Evolutionary conservation across 306 rosid genomes (phyloP), one percentile per base, ranked within the genome.

Genomic region (Cucurbita argyrosperma): DNA sequence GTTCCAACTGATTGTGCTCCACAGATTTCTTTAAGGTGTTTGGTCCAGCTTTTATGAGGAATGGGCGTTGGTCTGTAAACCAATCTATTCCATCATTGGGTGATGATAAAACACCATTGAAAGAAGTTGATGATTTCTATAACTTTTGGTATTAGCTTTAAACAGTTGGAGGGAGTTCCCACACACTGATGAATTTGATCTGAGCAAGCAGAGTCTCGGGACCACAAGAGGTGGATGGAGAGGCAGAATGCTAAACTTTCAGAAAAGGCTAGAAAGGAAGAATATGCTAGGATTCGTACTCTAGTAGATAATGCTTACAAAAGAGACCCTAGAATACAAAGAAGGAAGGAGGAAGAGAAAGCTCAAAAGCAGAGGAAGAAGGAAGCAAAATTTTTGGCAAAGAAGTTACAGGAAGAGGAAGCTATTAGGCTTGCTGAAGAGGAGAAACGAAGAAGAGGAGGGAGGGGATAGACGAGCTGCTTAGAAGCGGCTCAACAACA

Each of bases 161-260:
- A 83, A 84, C n/a, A 95, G 99, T 75, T 95, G 99, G 97, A 88
- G 99, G 76, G 99, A 95, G 92, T 95, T 95, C 78, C 96, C 99
- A 57, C 99, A 95, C 76, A 85, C 87, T 60, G 99, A 95, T 67
- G 99, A 95, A 82, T 95, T 82, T 86, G 99, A 95, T 80, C 81
- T 46, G 99, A 95, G 87, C 96, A 95, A 84, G 92, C 99, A 11
- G 99, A 95, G 79, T 88, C 96, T 72, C 91, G 97, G 78, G 99
- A 95, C 77, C 97, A 95, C 66, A 89, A 52, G 84, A 86, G 99
- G 82, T 95, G 97, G 97, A 95, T 95, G 97, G 99, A 95, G 82
- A 95, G 99, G 83, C 97, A 91, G 81, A 95, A 91, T 85, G 91
- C 90, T 21, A 95, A 95, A 72, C 89, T 91, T 76, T 42, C 96